Evolutionary conservation across 345 rosid species (phyloP).

Genomic region (Anacardium occidentale): DNA sequence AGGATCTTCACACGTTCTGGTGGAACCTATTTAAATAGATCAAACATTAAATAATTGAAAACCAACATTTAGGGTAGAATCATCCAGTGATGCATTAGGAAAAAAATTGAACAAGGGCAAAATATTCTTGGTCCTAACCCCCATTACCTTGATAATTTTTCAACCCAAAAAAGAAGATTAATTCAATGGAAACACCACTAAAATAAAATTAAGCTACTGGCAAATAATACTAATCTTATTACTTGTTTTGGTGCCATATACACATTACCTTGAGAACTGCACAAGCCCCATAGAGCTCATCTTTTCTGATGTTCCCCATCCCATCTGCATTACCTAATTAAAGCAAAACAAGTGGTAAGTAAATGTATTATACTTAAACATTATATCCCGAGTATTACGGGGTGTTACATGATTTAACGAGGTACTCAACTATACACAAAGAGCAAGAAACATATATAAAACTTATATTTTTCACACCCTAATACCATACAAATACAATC

Average conservation of each 20-base stretch:
- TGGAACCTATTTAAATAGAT: slow-evolving; percentile 44
- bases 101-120: background rate
- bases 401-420: background rate
- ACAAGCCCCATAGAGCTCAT: slow-evolving; percentile 70
- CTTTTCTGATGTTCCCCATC: slow-evolving; percentile 59
- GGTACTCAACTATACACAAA: background rate
- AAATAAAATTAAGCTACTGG: background rate
- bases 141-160: background rate
- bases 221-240: background rate
- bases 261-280: slow-evolving; percentile 57
- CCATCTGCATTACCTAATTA: slow-evolving; percentile 76
- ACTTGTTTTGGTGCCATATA: background rate
- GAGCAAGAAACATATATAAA: background rate
- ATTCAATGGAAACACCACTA: too few relatives aligned
- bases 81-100: background rate
- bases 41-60: background rate
- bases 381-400: background rate
- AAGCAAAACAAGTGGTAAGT: slow-evolving; percentile 4
- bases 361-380: background rate
- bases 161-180: background rate
- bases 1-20: slow-evolving; percentile 56
- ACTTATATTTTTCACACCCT: background rate
- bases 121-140: background rate
- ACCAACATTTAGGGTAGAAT: background rate
- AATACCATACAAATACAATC: background rate